Evolutionary conservation across 2,329 filamentous ascomycete species (phyloP).

Genomic region (Paraconiothyrium sp.): DNA sequence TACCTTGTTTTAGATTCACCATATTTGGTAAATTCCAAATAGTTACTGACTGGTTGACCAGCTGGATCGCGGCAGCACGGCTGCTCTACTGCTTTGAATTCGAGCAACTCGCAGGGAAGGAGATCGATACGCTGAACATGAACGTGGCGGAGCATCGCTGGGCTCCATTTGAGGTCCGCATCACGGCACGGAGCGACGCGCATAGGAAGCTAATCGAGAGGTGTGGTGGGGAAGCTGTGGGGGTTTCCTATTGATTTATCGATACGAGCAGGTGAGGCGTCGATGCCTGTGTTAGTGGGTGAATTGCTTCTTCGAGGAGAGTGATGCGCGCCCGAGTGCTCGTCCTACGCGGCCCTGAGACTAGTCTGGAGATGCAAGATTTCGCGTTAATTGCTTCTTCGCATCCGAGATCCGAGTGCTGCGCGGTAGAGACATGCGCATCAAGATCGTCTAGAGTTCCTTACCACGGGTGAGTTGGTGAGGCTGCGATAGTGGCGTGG

Average conservation of each 20-base stretch:
- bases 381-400: neutral
- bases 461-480: neutral
- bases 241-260: neutral
- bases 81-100: slow-evolving; percentile 36
- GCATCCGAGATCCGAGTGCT: neutral
- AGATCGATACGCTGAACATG: slow-evolving; percentile 31
- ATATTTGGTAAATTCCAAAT: neutral
- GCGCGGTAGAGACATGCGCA: neutral
- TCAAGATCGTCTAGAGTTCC: neutral
- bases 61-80: slow-evolving; percentile 30
- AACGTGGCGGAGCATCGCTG: slow-evolving; percentile 19
- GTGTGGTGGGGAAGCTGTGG: slow-evolving; percentile 9
- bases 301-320: slow-evolving; percentile 7
- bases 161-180: slow-evolving; percentile 30
- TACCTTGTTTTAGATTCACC: neutral
- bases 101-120: slow-evolving; percentile 17
- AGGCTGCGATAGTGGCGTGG: neutral
- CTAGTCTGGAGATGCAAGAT: neutral
- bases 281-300: neutral
- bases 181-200: slow-evolving; percentile 23
- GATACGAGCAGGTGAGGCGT: neutral
- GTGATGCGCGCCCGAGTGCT: neutral
- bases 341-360: neutral
- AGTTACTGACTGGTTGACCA: neutral
- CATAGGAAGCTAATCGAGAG: slow-evolving; percentile 17